phyloP scores from a whole-genome alignment of 1,139 yeast genomes.

The Scheffersomyces segobiensis region DNA sequence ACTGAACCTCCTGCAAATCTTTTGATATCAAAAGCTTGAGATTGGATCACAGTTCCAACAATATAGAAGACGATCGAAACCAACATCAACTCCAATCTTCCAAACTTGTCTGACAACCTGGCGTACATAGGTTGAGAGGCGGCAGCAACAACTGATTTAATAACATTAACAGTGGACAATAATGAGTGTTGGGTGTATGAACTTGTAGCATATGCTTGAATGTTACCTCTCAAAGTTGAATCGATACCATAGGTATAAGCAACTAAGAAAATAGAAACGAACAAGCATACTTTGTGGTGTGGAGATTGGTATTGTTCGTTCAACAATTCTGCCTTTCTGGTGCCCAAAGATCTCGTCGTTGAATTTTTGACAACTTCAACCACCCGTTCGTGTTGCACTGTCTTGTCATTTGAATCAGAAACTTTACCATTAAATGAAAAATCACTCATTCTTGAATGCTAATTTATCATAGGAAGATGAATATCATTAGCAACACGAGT shows the following conservation, averaged over 20 bases:
- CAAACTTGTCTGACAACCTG: constrained; percentile 68
- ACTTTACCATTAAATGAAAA: neutral
- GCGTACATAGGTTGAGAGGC: constrained; percentile 74
- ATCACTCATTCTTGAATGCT: neutral
- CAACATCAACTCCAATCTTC: constrained; percentile 59
- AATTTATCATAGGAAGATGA: too few relatives aligned
- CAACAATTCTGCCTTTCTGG: constrained; percentile 43
- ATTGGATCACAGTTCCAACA: constrained; percentile 70
- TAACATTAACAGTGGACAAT: constrained; percentile 63
- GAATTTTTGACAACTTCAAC: neutral
- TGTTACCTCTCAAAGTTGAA: constrained; percentile 49
- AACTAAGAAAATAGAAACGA: constrained; percentile 55
- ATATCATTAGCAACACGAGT: too few relatives aligned
- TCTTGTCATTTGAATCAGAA: neutral
- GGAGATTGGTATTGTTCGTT: constrained; percentile 30
- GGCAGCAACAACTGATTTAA: constrained; percentile 65
- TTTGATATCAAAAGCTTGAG: constrained; percentile 64
- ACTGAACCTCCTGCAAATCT: constrained; percentile 75
- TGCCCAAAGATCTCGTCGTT: constrained; percentile 30
- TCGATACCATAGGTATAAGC: constrained; percentile 73
- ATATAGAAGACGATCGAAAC: constrained; percentile 60
- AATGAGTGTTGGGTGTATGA: constrained; percentile 61
- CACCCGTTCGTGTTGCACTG: neutral
- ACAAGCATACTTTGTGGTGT: constrained; percentile 34
- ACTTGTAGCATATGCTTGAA: constrained; percentile 55